Percentiles rank a stretch among this genome's conserved stretches.
These are phyloP conservation scores for Somion occarium DNA, from an alignment of 1,284 basidiomycete genomes.

Conservation along the genomic window DNA sequence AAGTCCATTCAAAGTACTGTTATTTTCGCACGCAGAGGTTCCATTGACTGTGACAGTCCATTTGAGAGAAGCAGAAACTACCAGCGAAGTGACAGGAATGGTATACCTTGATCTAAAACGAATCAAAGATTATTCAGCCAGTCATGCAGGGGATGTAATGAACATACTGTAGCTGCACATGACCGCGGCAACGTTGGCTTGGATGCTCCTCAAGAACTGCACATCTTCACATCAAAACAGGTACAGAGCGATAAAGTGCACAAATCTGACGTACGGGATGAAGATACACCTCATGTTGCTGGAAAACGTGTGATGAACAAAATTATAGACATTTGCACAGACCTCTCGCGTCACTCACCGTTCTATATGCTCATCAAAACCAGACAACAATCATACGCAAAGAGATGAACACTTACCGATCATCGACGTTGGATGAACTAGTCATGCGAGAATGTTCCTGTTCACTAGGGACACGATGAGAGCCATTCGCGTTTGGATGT, in stretches of 20 bases:
- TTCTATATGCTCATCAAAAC: conserved; percentile 3
- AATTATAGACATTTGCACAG: not conserved
- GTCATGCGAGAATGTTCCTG: conserved; percentile 50
- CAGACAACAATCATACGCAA: too few relatives aligned
- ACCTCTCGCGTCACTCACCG: conserved; percentile 4
- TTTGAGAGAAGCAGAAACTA: not conserved
- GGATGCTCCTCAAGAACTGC: conserved; percentile 55
- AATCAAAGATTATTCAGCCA: not conserved
- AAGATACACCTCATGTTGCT: conserved; percentile 53
- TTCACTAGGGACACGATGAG: conserved; percentile 25
- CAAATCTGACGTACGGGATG: conserved; percentile 36
- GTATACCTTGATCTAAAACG: not conserved
- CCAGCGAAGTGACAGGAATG: not conserved
- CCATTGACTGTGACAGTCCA: conserved; percentile 44
- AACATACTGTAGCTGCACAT: conserved; percentile 65
- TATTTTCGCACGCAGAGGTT: conserved; percentile 63
- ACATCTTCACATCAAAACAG: conserved; percentile 2
- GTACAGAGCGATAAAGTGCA: not conserved
- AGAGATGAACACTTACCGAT: conserved; percentile 37
- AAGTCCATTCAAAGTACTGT: conserved; percentile 60
- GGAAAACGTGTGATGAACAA: not conserved
- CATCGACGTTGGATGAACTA: conserved; percentile 58
- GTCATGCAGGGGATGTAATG: not conserved
- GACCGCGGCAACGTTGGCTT: conserved; percentile 59
- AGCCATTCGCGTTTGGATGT: too few relatives aligned